Conservation (phyloP, 805 yeast species). For the Wickerhamiella sorbophila region DNA sequence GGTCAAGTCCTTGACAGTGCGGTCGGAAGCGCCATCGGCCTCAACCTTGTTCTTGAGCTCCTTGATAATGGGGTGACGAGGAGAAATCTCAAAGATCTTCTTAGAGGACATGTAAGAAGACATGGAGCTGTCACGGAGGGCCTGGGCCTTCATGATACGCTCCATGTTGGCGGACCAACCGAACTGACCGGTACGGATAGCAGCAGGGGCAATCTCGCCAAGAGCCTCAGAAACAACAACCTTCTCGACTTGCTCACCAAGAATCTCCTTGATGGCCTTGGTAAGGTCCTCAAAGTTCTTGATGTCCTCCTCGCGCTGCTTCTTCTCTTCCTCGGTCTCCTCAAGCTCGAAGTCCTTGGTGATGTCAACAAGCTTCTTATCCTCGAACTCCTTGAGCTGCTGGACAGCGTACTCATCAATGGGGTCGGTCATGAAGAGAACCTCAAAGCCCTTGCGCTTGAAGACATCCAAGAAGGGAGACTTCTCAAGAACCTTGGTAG, state of each 20-base stretch:
- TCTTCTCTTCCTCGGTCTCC: constrained; percentile 97
- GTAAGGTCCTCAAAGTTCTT: constrained; percentile 88
- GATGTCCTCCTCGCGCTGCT: constrained; percentile 80
- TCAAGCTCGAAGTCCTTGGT: constrained; percentile 95
- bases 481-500: constrained; percentile 92
- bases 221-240: constrained; percentile 96
- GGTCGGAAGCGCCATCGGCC: constrained; percentile 93
- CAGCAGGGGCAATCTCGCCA: constrained; percentile 93
- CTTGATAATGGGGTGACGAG: constrained; percentile 86
- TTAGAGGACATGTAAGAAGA: constrained; percentile 98
- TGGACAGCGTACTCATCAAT: constrained; percentile 99
- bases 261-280: constrained; percentile 87
- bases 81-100: constrained; percentile 98
- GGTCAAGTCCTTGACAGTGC: constrained; percentile 96
- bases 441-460: constrained; percentile 97
- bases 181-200: constrained; percentile 98
- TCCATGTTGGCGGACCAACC: constrained; percentile 99
- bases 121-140: constrained; percentile 96
- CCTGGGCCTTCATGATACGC: constrained; percentile 99
- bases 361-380: constrained; percentile 96
- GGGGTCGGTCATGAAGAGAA: constrained; percentile 94
- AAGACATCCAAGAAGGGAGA: constrained; percentile 98
- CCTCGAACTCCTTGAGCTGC: constrained; percentile 98
- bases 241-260: constrained; percentile 98
- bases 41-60: constrained; percentile 96